A percentile compares a stretch with the other conserved stretches of the same genome.
Evolutionary conservation across 1,284 basidiomycete genomes (phyloP).

Genomic region (Schizophyllum amplum): DNA sequence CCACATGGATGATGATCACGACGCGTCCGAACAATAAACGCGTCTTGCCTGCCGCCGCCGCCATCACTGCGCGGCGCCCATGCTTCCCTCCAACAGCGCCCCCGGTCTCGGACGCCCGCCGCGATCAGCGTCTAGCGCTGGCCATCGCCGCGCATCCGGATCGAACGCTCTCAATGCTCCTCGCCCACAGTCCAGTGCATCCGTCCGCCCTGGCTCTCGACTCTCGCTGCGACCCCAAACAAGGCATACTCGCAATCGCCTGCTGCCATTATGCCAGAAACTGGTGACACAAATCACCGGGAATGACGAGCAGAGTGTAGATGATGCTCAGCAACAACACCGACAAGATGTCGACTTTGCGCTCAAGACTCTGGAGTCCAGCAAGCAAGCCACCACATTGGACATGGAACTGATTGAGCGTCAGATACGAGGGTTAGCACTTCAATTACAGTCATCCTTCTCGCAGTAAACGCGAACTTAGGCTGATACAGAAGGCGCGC

Average conservation of each 20-base stretch:
- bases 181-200: slow-evolving; percentile 24
- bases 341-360: slow-evolving; percentile 43
- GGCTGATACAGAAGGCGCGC: slow-evolving; percentile 49
- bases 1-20: not conserved
- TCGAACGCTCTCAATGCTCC: not conserved
- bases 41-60: not conserved
- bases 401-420: slow-evolving; percentile 49
- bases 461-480: slow-evolving; percentile 4
- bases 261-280: slow-evolving; percentile 44
- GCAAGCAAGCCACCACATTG: slow-evolving; percentile 8
- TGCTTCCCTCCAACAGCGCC: not conserved
- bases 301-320: slow-evolving; percentile 22
- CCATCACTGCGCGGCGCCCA: too few species aligned
- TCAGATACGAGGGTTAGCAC: slow-evolving; percentile 48
- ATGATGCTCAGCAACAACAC: slow-evolving; percentile 34
- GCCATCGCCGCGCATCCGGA: not conserved
- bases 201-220: slow-evolving; percentile 41
- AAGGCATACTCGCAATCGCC: slow-evolving; percentile 42
- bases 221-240: slow-evolving; percentile 40
- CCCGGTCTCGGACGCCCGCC: not conserved
- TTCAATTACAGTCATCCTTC: not conserved
- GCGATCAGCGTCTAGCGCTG: not conserved
- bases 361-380: slow-evolving; percentile 38
- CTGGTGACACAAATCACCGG: slow-evolving; percentile 48
- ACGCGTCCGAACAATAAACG: not conserved